Evolutionary conservation across 2,329 filamentous ascomycete species (phyloP).

Genomic region (Claviceps lovelessii): DNA sequence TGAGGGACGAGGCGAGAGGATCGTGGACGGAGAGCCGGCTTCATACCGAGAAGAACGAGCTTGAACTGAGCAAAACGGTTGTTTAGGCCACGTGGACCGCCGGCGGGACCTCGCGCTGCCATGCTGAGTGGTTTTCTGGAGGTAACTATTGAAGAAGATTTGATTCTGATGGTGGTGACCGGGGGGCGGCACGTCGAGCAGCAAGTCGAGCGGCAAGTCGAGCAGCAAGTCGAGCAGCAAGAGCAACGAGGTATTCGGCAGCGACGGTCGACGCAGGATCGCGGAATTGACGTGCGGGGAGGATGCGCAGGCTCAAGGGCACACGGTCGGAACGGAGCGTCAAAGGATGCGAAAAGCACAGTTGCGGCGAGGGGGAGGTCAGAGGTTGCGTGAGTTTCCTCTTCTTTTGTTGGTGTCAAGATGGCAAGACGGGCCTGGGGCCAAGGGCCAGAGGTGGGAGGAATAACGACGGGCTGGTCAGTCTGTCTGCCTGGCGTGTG

Average conservation of each 20-base stretch:
- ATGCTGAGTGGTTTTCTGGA: slow-evolving; percentile 34
- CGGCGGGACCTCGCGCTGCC: slow-evolving; percentile 64
- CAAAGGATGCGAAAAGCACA: background rate
- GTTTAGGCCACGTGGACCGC: slow-evolving; percentile 49
- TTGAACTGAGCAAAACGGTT: slow-evolving; percentile 98
- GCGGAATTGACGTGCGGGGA: background rate
- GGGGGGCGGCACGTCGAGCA: background rate
- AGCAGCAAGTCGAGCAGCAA: background rate
- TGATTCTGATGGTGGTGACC: background rate
- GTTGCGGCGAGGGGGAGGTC: slow-evolving; percentile 1
- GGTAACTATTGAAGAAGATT: background rate
- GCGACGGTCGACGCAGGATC: background rate
- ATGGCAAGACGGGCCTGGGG: background rate
- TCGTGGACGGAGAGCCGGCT: background rate
- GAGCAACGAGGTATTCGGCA: background rate
- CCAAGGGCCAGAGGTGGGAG: background rate
- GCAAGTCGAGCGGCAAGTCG: background rate
- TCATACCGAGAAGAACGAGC: slow-evolving; percentile 86
- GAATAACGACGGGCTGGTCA: background rate
- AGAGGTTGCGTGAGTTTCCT: background rate
- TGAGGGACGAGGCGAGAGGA: background rate
- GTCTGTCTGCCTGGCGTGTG: background rate
- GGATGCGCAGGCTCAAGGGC: background rate
- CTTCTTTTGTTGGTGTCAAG: background rate
- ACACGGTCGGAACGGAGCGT: background rate